phyloP scores from a whole-genome alignment of 1,284 basidiomycete species.

The Boletus mariae region DNA sequence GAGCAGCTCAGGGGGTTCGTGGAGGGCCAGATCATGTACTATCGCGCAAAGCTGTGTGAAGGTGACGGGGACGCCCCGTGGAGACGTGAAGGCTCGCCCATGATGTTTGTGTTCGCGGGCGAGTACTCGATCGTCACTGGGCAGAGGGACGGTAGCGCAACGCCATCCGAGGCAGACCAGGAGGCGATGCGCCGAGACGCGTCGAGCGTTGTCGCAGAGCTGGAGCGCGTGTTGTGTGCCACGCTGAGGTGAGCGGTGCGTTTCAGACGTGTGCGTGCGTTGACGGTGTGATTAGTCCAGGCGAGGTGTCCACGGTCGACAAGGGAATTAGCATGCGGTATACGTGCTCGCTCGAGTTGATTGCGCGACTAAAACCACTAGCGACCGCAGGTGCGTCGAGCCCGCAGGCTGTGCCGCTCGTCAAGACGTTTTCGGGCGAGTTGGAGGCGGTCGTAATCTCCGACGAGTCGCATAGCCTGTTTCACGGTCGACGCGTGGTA shows the following conservation, averaged over 20 bases:
- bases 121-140: slow-evolving; percentile 51
- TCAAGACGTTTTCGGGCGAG: slow-evolving; percentile 44
- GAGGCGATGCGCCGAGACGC: slow-evolving; percentile 22
- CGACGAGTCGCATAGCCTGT: slow-evolving; percentile 47
- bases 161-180: not conserved
- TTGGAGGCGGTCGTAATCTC: slow-evolving; percentile 48
- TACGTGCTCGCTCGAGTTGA: slow-evolving; percentile 35
- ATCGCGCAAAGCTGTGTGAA: slow-evolving; percentile 14
- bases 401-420: slow-evolving; percentile 12
- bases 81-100: slow-evolving; percentile 4
- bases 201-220: slow-evolving; percentile 12
- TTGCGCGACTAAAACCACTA: slow-evolving; percentile 29
- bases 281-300: slow-evolving; percentile 23
- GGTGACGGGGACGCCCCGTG: not conserved
- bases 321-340: slow-evolving; percentile 40
- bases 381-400: too few relatives aligned
- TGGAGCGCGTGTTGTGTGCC: slow-evolving; percentile 12
- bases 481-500: slow-evolving; percentile 50
- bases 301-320: slow-evolving; percentile 32
- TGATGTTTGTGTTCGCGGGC: slow-evolving; percentile 48
- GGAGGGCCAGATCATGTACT: slow-evolving; percentile 25
- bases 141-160: slow-evolving; percentile 32
- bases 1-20: slow-evolving; percentile 22
- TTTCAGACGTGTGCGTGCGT: not conserved
- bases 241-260: slow-evolving; percentile 39